Conservation (phyloP, 306 rosid genomes). For the Inga oerstediana region DNA sequence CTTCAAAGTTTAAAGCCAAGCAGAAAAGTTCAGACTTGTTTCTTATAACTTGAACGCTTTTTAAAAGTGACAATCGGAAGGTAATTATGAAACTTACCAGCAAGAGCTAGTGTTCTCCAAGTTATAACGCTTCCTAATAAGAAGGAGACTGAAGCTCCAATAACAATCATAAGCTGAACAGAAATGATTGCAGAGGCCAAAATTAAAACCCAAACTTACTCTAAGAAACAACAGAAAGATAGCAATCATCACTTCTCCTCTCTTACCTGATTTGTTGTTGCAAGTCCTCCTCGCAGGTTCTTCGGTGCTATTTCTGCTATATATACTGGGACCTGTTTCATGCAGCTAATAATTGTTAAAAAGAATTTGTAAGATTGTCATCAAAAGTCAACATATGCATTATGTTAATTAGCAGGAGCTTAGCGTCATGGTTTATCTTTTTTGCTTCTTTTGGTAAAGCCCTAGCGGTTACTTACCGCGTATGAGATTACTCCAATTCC, state of each 20-base stretch:
- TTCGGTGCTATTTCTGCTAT: slow-evolving; percentile 76
- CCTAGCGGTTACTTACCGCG: slow-evolving; percentile 48
- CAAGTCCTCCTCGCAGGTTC: slow-evolving; percentile 73
- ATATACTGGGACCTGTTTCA: slow-evolving; percentile 68
- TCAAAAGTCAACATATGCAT: not conserved
- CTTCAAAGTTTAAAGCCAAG: slow-evolving; percentile 49
- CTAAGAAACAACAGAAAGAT: not conserved
- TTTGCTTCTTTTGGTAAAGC: not conserved
- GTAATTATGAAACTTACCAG: slow-evolving; percentile 43
- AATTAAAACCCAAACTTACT: slow-evolving; percentile 6
- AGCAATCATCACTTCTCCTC: slow-evolving; percentile 1
- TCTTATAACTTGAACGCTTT: not conserved
- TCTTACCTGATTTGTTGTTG: slow-evolving; percentile 66
- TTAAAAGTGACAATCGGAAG: slow-evolving; percentile 6
- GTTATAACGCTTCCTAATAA: slow-evolving; percentile 59
- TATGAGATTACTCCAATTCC: slow-evolving; percentile 86
- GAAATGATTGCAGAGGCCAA: slow-evolving; percentile 23
- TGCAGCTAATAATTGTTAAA: slow-evolving; percentile 18
- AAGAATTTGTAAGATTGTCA: slow-evolving; percentile 12
- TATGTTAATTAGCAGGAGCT: not conserved
- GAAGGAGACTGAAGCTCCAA: slow-evolving; percentile 72
- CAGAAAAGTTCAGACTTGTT: slow-evolving; percentile 3
- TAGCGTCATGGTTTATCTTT: not conserved
- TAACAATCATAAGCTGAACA: slow-evolving; percentile 66
- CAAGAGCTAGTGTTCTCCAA: slow-evolving; percentile 63